These are phyloP conservation scores for Coniochaeta sp. DNA, from an alignment of 2,329 filamentous ascomycete genomes.

Conservation along the genomic window DNA sequence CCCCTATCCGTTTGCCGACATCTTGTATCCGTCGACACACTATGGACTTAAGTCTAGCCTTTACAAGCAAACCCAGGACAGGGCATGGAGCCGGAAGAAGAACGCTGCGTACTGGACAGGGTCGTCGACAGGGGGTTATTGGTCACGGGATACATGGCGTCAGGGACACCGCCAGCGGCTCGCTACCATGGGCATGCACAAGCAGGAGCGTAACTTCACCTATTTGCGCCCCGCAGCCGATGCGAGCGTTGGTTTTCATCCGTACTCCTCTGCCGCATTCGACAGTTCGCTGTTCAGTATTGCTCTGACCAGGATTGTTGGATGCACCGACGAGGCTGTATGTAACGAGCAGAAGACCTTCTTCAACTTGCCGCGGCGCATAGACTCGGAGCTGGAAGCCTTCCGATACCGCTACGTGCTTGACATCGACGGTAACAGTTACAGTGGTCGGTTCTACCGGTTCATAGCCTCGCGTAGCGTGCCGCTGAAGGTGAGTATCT, in stretches of 20 bases:
- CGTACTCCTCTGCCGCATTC: not conserved
- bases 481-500: slow-evolving; percentile 43
- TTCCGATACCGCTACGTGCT: slow-evolving; percentile 33
- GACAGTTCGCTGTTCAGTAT: slow-evolving; percentile 6
- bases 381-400: slow-evolving; percentile 18
- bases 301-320: slow-evolving; percentile 27
- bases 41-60: slow-evolving; percentile 30
- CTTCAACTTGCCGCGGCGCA: slow-evolving; percentile 10
- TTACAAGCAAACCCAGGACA: slow-evolving; percentile 32
- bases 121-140: slow-evolving; percentile 23
- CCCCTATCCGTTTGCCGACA: slow-evolving; percentile 39
- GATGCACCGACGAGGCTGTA: slow-evolving; percentile 26
- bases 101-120: slow-evolving; percentile 51
- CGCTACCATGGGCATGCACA: slow-evolving; percentile 4
- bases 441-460: slow-evolving; percentile 44
- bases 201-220: not conserved
- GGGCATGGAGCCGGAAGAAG: slow-evolving; percentile 39
- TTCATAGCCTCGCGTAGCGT: slow-evolving; percentile 37
- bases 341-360: slow-evolving; percentile 9
- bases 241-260: not conserved
- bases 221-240: not conserved
- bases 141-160: not conserved
- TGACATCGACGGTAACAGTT: slow-evolving; percentile 49
- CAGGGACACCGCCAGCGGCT: slow-evolving; percentile 7
- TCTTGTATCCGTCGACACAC: slow-evolving; percentile 42